phyloP scores from a whole-genome alignment of 371 early-diverging fungal genomes.

The Mitosporidium daphniae region DNA sequence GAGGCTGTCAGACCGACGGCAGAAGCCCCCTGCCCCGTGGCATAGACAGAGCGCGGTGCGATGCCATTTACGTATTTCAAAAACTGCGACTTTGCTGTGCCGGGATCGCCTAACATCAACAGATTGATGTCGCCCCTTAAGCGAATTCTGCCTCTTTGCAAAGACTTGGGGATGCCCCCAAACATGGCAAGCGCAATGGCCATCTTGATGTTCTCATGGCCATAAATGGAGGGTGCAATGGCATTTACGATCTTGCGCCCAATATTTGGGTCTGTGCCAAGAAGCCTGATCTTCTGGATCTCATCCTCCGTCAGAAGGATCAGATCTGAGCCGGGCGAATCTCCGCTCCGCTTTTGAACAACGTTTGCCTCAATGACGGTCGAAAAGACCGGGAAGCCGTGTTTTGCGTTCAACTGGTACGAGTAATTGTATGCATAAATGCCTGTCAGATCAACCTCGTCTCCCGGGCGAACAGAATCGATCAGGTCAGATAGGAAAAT shows the following conservation, averaged over 20 bases:
- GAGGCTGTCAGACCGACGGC: slow-evolving; percentile 96
- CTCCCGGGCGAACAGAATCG: slow-evolving; percentile 84
- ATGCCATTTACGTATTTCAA: slow-evolving; percentile 83
- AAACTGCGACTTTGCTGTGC: slow-evolving; percentile 95
- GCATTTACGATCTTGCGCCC: slow-evolving; percentile 51
- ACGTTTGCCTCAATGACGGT: slow-evolving; percentile 81
- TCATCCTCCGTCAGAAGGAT: slow-evolving; percentile 63
- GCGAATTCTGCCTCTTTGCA: slow-evolving; percentile 39
- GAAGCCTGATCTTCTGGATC: slow-evolving; percentile 26
- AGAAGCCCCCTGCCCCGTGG: slow-evolving; percentile 94
- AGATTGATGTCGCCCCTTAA: slow-evolving; percentile 97
- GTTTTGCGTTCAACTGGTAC: slow-evolving; percentile 42
- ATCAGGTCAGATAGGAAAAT: slow-evolving; percentile 83
- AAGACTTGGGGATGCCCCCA: slow-evolving; percentile 77
- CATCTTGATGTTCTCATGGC: slow-evolving; percentile 84
- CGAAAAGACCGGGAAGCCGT: slow-evolving; percentile 86
- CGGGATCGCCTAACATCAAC: slow-evolving; percentile 91
- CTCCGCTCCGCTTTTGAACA: slow-evolving; percentile 38
- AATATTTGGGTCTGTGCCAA: slow-evolving; percentile 39
- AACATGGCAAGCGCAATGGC: slow-evolving; percentile 79
- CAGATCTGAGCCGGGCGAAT: no score
- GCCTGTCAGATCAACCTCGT: slow-evolving; percentile 89
- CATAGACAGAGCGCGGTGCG: slow-evolving; percentile 73
- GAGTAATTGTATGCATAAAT: slow-evolving; percentile 82
- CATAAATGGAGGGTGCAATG: slow-evolving; percentile 94